Evolutionary conservation across 1,284 basidiomycete species (phyloP), one percentile per base, ranked within the genome.

Genomic region (Apiotrichum siamense): DNA sequence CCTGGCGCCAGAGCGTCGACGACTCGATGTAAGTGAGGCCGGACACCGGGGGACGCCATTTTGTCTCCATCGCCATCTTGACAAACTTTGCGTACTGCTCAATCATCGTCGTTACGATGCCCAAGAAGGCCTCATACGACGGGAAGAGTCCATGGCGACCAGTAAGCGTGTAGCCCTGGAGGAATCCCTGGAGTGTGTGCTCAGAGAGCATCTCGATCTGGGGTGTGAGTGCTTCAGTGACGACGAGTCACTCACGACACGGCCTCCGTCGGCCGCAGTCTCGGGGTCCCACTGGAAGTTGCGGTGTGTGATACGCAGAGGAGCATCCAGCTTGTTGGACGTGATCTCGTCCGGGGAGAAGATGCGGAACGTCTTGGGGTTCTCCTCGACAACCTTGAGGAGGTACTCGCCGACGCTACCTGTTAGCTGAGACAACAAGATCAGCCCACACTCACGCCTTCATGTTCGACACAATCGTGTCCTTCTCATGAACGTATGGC

Each of bases 301-400:
- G 43, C 54, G 43, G 47, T 69, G 68, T 42, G 69, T 73, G 55
- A 93, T 86, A 45, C 88, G 79, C 79, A 92, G 90, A 0, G 79
- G 75, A 76, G 1, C 85, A 64, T 87, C 86, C 18, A 94, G 81
- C 74, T 93, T 91, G 76, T 93, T 93, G 29, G 85, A 88, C 9
- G 84, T 82, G n/a, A 92, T 78, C 62, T 75, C 75, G 63, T 94
- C 90, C 0, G 90, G 90, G n/a, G 85, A 88, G 77, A 92, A 92
- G 55, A 93, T 86, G 47, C 90, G 80, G 79, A 92, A 91, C 0
- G 79, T 77, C 24, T 75, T 77, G 1, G 82, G 4, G 71, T 92
- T 92, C 55, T 81, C 83, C 57, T 72, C 75, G 47, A 86, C 75
- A 18, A 86, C 81, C 42, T 71, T 63, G 31, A 60, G 55, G 25